Evolutionary conservation across 306 rosid genomes (phyloP), one percentile per base, ranked within the genome.

Genomic region (Ceratonia siliqua): DNA sequence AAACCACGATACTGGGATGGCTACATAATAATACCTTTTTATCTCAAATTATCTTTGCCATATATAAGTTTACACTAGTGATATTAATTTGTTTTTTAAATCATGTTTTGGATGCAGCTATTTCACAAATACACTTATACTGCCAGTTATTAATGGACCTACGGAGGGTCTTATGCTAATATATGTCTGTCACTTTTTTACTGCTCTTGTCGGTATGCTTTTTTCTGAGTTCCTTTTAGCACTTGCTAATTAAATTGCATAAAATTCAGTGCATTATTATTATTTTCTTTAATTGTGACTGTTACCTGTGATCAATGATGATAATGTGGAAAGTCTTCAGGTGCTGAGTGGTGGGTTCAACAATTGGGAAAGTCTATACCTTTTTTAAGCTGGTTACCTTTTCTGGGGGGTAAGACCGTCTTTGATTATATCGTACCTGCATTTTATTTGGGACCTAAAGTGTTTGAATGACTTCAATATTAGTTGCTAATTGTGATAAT

Each of bases 161-260:
- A 95, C 99, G 1, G 99, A 95, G 84, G 99, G 99, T 83, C 96
- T 92, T 62, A 82, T 87, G 98, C 77, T 92, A 76, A 89, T 95
- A 67, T 92, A 90, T 78, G 3, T 82, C 27, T 1, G 36, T 64
- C 99, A 95, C 74, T 89, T 87, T 81, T 90, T 92, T 84, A 92
- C 98, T n/a, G 85, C 94, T 39, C 12, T 89, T 27, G 96, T 92
- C 3, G 99, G 99, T 94, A 92, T 48, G 87, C n/a, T 79, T 78
- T 78, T 75, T 70, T 49, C 21, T 39, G 33, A 67, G 35, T 55
- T 48, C 30, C 59, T 27, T 75, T 14, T 21, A 50, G 42, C 38
- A 68, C 43, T 55, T 81, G 13, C 59, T 27, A 43, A 55, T 4
- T 49, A 59, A 49, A 8, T 62, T 70, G 20, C 53, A 56, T 48